Evolutionary conservation across 2,329 filamentous ascomycete genomes (phyloP).

Genomic region (Penicillium freii): DNA sequence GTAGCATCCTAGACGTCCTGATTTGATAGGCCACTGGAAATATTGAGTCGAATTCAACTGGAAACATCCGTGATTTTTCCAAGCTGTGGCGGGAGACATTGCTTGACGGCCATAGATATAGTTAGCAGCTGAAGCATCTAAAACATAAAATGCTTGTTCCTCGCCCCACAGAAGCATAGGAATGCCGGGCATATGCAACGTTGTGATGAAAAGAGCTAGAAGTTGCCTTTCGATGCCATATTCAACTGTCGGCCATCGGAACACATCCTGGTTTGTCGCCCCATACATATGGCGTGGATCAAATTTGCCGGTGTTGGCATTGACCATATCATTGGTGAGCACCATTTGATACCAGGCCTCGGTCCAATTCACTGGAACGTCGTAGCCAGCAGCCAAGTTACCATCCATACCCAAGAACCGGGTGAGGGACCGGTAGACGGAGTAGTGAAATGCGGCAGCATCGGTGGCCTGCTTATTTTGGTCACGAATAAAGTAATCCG

Average conservation of each 20-base stretch:
- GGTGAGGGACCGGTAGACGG: slow-evolving; percentile 61
- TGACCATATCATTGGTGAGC: slow-evolving; percentile 59
- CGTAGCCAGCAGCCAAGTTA: slow-evolving; percentile 54
- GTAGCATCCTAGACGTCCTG: slow-evolving; percentile 54
- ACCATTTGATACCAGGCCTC: slow-evolving; percentile 58
- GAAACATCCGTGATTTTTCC: slow-evolving; percentile 66
- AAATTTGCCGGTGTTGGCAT: slow-evolving; percentile 59
- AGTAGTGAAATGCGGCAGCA: slow-evolving; percentile 62
- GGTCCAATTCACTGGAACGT: slow-evolving; percentile 55
- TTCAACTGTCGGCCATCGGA: slow-evolving; percentile 60
- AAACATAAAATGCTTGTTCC: slow-evolving; percentile 63
- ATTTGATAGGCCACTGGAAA: slow-evolving; percentile 57
- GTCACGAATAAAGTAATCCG: slow-evolving; percentile 53
- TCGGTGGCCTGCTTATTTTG: slow-evolving; percentile 56
- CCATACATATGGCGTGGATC: slow-evolving; percentile 66
- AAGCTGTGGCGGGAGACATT: slow-evolving; percentile 61
- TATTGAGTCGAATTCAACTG: slow-evolving; percentile 56
- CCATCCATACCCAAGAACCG: slow-evolving; percentile 62
- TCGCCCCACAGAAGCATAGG: slow-evolving; percentile 63
- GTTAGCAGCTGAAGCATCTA: slow-evolving; percentile 63
- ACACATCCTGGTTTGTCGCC: slow-evolving; percentile 64
- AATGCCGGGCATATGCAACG: slow-evolving; percentile 60
- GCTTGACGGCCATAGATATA: slow-evolving; percentile 65
- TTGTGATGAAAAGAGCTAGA: slow-evolving; percentile 58
- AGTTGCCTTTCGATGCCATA: slow-evolving; percentile 59